Evolutionary conservation across 1,284 basidiomycete genomes (phyloP).

Genomic region (Leccinum angustisporum): DNA sequence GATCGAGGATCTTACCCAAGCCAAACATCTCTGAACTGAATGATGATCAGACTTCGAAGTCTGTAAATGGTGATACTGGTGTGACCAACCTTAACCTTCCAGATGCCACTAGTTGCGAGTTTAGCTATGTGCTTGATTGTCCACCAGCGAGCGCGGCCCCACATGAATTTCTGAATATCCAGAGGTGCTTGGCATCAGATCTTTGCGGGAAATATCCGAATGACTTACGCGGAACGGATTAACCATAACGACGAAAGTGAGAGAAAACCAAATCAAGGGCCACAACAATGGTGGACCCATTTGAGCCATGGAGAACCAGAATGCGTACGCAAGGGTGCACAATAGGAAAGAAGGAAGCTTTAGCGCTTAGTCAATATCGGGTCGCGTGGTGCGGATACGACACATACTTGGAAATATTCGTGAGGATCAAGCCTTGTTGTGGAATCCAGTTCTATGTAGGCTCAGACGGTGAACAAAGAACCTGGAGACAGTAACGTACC

Average conservation of each 20-base stretch:
- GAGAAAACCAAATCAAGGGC: constrained; percentile 84
- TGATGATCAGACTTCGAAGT: constrained; percentile 2
- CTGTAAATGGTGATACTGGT: not conserved
- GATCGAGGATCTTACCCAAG: constrained; percentile 54
- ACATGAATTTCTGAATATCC: constrained; percentile 23
- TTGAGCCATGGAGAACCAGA: constrained; percentile 81
- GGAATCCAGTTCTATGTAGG: constrained; percentile 66
- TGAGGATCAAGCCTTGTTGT: constrained; percentile 76
- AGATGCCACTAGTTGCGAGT: constrained; percentile 71
- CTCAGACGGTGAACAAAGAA: not conserved
- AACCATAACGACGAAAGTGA: constrained; percentile 61
- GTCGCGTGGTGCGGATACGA: not conserved
- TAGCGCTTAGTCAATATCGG: constrained; percentile 4
- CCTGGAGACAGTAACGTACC: constrained; percentile 42
- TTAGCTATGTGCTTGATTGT: constrained; percentile 62
- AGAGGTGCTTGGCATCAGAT: not conserved
- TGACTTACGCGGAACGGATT: constrained; percentile 74
- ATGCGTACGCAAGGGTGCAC: constrained; percentile 73
- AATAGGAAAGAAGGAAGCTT: constrained; percentile 82
- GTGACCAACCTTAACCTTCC: constrained; percentile 68
- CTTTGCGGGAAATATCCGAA: not conserved
- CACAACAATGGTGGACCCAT: constrained; percentile 61
- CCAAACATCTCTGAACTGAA: constrained; percentile 79
- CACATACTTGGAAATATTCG: constrained; percentile 76
- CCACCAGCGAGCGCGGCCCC: constrained; percentile 68